Evolutionary conservation across 768 basidiomycete species (phyloP), one percentile per base, ranked within the genome.

Genomic region (Lactarius sp.): DNA sequence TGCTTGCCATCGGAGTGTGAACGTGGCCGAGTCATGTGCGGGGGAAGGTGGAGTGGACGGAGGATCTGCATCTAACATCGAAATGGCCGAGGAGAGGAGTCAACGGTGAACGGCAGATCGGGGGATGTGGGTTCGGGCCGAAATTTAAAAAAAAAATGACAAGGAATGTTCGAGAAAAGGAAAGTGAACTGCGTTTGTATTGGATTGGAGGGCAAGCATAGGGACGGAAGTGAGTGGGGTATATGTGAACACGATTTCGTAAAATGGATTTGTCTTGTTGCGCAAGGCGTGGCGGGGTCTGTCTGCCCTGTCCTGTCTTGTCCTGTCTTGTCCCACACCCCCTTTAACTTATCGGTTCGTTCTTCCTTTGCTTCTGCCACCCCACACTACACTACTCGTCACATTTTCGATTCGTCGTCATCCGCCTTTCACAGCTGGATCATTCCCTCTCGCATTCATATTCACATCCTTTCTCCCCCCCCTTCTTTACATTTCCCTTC

Each of bases 1-100:
- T n/a, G 42, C 33, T 46, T 56, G 55, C 47, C 47, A 36, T 58
- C 46, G 46, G 56, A 49, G 46, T 14, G 56, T 46, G 33, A 36
- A 42, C 14, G 12, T 44, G 13, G 42, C 20, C 47, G 12, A 13
- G 47, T 27, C 20, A 51, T 27, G 22, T 18, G 31, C 27, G 27
- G 27, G 27, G 27, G 27, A 27, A 27, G 27, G 27, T 27, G n/a
- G n/a, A n/a, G n/a, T n/a, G 47, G 10, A 22, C 47, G 34, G 51
- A 20, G 27, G 51, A 34, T 52, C 46, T 47, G n/a, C 46, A 47
- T 27, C 27, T 27, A 3, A n/a, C 27, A n/a, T 47, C 20, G 42
- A 44, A 44, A 44, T 44, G 42, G 42, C 42, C 42, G 42, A 44
- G 39, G 39, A 7, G 36, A 37, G 36, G 27, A 27, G 27, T 27